These are phyloP conservation scores for Hypseocharis bilobata DNA, from an alignment of 441 rosid species.

Conservation along the genomic window DNA sequence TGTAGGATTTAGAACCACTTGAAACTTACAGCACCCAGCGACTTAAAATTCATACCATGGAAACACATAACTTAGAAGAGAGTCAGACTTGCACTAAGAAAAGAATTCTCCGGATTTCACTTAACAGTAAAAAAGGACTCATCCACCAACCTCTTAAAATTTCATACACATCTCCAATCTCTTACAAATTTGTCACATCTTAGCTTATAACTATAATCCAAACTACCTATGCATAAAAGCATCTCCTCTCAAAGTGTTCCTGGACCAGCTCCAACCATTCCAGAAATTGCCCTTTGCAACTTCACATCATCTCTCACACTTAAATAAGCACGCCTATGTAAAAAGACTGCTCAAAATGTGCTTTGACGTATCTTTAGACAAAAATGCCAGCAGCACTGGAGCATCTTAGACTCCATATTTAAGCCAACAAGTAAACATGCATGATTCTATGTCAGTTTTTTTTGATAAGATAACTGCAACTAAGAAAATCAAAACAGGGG, in stretches of 20 bases:
- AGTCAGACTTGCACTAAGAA: not conserved
- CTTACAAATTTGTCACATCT: not conserved
- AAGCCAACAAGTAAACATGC: no score
- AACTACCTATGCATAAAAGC: not conserved
- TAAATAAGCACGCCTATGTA: no score
- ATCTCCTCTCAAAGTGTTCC: no score
- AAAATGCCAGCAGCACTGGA: no score
- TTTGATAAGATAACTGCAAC: no score
- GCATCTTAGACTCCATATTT: no score
- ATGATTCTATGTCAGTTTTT: no score
- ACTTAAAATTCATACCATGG: not conserved
- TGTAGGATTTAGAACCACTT: not conserved
- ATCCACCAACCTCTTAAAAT: not conserved
- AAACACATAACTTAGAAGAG: not conserved
- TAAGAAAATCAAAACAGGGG: no score
- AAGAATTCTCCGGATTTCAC: not conserved
- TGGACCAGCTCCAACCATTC: no score
- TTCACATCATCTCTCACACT: not conserved
- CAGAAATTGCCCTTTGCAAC: no score
- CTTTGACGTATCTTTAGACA: no score
- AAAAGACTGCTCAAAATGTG: not conserved
- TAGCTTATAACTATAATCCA: not conserved
- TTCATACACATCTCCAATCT: no score
- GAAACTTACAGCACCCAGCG: not conserved
- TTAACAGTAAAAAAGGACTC: not conserved